phyloP scores from a whole-genome alignment of 192 early-diverging fungal species.

The Gonapodya sp. region DNA sequence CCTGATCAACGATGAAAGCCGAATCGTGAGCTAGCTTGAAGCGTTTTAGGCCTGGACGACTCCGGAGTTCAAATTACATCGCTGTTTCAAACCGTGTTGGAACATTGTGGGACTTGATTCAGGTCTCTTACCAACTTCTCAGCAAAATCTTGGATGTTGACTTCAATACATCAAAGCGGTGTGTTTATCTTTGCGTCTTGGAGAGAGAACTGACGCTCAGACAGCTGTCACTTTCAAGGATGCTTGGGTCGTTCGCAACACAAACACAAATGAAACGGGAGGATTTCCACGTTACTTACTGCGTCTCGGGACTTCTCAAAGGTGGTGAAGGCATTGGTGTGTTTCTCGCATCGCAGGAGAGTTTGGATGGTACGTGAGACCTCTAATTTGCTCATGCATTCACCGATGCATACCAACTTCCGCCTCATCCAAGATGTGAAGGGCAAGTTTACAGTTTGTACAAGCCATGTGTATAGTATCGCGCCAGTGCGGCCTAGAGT shows the following conservation, averaged over 20 bases:
- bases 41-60: too few species aligned
- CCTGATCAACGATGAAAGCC: not conserved
- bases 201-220: not conserved
- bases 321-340: not conserved
- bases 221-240: not conserved
- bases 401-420: not conserved
- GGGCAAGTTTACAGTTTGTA: not conserved
- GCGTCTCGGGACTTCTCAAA: not conserved
- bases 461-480: not conserved
- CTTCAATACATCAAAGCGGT: conserved; percentile 5
- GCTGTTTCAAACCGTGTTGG: not conserved
- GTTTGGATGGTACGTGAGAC: not conserved
- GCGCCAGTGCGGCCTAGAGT: not conserved
- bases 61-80: not conserved
- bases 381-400: not conserved
- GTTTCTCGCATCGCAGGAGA: not conserved
- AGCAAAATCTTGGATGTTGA: not conserved
- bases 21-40: not conserved
- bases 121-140: conserved; percentile 5
- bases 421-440: not conserved
- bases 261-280: not conserved
- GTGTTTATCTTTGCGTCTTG: not conserved
- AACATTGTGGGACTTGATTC: not conserved
- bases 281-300: not conserved
- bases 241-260: not conserved